These are phyloP conservation scores for Leccinellum albellum DNA, from an alignment of 768 basidiomycete genomes.

Conservation along the genomic window DNA sequence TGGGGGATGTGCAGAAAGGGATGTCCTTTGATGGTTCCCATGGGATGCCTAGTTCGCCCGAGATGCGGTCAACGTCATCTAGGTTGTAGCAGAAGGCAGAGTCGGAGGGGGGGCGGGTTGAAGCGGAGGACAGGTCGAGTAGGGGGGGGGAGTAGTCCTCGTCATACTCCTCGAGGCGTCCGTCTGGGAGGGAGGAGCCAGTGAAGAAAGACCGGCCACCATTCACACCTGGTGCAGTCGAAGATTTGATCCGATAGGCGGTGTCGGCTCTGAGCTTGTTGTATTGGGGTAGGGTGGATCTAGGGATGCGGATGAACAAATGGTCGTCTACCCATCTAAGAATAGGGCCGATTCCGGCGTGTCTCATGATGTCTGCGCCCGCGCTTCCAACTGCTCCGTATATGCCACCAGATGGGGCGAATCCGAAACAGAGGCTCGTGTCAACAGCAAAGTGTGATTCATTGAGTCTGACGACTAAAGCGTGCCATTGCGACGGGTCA, in stretches of 20 bases:
- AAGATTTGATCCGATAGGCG: too few relatives aligned
- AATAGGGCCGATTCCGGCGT: not conserved
- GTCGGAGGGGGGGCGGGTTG: not conserved
- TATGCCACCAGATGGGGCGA: too few relatives aligned
- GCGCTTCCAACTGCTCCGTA: not conserved
- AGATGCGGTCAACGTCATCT: not conserved
- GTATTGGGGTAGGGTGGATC: fast-evolving
- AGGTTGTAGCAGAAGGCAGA: not conserved
- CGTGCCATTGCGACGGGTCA: conserved; percentile 35
- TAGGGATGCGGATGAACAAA: not conserved
- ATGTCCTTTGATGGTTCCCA: not conserved
- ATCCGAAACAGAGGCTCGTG: not conserved
- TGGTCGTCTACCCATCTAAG: not conserved
- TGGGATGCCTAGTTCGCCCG: not conserved
- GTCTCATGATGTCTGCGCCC: not conserved
- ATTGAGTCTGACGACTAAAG: not conserved
- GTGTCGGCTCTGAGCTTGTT: too few relatives aligned
- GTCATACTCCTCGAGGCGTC: not conserved
- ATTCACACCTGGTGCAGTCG: too few relatives aligned
- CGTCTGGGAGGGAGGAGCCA: not conserved
- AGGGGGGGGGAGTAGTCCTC: not conserved
- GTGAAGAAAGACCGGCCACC: not conserved
- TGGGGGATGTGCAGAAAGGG: not conserved
- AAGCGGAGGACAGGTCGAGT: not conserved
- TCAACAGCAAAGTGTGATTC: not conserved